Evolutionary conservation across 768 basidiomycete species (phyloP), one percentile per base, ranked within the genome.

Genomic region (Amanita thiersii): DNA sequence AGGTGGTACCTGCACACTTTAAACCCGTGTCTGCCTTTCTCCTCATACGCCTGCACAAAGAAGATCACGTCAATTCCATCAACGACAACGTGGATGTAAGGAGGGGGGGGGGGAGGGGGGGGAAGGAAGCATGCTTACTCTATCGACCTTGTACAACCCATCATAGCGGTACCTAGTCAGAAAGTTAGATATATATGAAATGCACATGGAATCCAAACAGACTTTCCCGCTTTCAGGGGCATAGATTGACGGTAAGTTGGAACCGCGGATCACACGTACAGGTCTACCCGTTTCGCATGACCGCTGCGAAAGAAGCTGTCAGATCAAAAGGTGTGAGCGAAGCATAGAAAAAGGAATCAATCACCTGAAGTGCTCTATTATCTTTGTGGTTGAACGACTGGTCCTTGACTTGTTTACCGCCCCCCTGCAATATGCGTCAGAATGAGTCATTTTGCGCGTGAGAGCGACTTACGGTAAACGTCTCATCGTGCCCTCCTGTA

Each of bases 231-330:
- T 10, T 12, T 19, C 25, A 14, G 68, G 67, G 1, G 66, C 66
- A 45, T 58, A 72, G 23, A 38, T 35, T 0, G 65, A 65, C 1
- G 50, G 18, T 8, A 44, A 19, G 25, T 56, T 55, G 9, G 45
- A 34, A 2, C 68, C 68, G 15, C 70, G 63, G 29, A 70, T 52
- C 9, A 72, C 68, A 4, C 70, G 63, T 25, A 72, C 61, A 7
- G 66, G 69, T 3, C 48, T 38, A 25, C 48, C 31, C 1, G 55
- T 63, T 11, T 60, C 52, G 3, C 28, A 44, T 2, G 64, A 63
- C 49, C 46, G 59, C 63, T 67, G 44, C 9, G 3, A 31, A 37
- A 12, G 15, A 26, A 5, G 24, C 2, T 21, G 14, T 23, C 20
- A 34, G n/a, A 21, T 17, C 9, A 17, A 26, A 14, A 5, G 15